Evolutionary conservation across 1,139 yeast genomes (phyloP), one percentile per base, ranked within the genome.

Genomic region (Zygotorulaspora mrakii): DNA sequence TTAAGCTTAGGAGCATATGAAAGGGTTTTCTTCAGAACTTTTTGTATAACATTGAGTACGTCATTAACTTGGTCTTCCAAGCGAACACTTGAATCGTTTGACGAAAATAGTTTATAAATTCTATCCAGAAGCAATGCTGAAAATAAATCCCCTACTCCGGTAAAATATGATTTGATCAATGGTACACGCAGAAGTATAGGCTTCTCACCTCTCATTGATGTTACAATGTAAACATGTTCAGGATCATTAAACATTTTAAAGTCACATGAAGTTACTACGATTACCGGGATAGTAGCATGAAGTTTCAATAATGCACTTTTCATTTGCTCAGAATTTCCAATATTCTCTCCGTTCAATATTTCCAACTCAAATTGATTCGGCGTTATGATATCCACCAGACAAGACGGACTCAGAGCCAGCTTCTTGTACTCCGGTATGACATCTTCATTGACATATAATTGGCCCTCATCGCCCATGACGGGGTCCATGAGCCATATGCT

Each of bases 341-440:
- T 73, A 39, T 30, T 18, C 10, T 37, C 31, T 8, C 46, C 89
- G 10, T 82, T 69, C 31, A 89, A 64, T 16, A 83, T 65, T 63
- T 88, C 96, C 42, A 86, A 72, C 59, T 91, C 98, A 62, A 85
- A 85, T 60, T 87, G 95, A 60, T 91, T 91, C 1, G 98, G 98
- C 0, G 96, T 86, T 8, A 84, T 76, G 13, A 88, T 60, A 46
- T 77, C 80, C 10, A 88, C 87, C 1, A 64, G 45, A 3, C 76
- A 72, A 2, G 69, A 59, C 13, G 62, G 54, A 30, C 88, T 61
- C 2, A 83, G 67, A 11, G 35, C 42, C 33, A 42, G 20, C 7
- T 65, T 54, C 54, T 73, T 71, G 58, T 89, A 89, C 2, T 76
- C 74, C 0, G 78, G 76, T 0, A 89, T 70, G 39, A 87, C 84